phyloP scores from a whole-genome alignment of 2,329 filamentous ascomycete genomes.

The Sarocladium kiliense region DNA sequence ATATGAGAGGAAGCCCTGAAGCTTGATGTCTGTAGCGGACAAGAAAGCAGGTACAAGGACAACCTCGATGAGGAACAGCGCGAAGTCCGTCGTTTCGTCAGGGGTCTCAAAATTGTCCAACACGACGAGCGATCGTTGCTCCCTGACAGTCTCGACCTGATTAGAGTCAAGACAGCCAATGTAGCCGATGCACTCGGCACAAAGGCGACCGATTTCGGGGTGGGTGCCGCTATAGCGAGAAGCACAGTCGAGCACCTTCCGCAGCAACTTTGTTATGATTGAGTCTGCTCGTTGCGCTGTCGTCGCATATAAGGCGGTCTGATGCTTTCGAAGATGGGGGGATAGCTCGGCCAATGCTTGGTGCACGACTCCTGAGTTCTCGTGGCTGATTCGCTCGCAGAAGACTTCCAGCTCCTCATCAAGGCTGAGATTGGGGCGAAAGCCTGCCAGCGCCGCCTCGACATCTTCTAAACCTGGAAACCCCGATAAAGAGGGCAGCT shows the following conservation, averaged over 20 bases:
- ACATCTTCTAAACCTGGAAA: constrained; percentile 66
- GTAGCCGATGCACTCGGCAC: constrained; percentile 77
- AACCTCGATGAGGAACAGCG: constrained; percentile 77
- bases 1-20: constrained; percentile 89
- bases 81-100: constrained; percentile 79
- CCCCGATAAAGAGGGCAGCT: constrained; percentile 70
- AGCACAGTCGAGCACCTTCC: constrained; percentile 79
- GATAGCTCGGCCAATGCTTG: constrained; percentile 76
- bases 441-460: constrained; percentile 56
- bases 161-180: constrained; percentile 92
- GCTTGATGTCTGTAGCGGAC: constrained; percentile 78
- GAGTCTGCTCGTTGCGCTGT: constrained; percentile 76
- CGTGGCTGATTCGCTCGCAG: constrained; percentile 68
- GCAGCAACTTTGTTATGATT: constrained; percentile 64
- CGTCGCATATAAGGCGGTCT: constrained; percentile 73
- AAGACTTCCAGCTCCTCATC: constrained; percentile 68
- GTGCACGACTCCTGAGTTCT: constrained; percentile 79
- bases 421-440: constrained; percentile 46
- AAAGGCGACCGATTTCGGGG: constrained; percentile 63
- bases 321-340: constrained; percentile 65
- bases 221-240: constrained; percentile 71
- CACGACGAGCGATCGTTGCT: constrained; percentile 79
- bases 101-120: constrained; percentile 77
- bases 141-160: constrained; percentile 72
- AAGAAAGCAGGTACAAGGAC: constrained; percentile 88